Conservation (phyloP, 345 rosid species). For the Pistacia integerrima region DNA sequence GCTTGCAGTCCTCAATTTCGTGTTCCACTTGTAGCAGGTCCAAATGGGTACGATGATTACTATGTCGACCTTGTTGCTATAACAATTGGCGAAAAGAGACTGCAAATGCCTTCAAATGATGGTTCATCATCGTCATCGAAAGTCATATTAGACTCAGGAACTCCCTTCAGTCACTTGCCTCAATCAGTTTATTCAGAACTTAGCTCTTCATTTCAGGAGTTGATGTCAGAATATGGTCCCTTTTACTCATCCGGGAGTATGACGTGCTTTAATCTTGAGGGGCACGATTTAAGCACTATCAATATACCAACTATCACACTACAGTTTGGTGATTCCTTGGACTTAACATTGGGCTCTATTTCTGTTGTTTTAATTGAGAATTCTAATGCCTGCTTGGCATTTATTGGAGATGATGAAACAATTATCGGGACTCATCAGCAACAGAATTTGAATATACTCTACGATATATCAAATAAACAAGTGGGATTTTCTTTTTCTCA, state of each 20-base stretch:
- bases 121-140: background rate
- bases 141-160: constrained; percentile 33
- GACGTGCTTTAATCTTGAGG: constrained; percentile 30
- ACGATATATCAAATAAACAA: background rate
- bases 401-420: constrained; percentile 12
- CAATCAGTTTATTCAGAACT: constrained; percentile 15
- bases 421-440: constrained; percentile 36
- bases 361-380: constrained; percentile 10
- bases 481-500: background rate
- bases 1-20: constrained; percentile 10
- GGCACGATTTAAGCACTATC: background rate
- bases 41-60: background rate
- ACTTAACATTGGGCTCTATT: constrained; percentile 21
- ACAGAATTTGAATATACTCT: constrained; percentile 9
- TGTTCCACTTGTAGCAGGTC: background rate
- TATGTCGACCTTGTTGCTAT: constrained; percentile 23
- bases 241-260: background rate
- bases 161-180: constrained; percentile 33
- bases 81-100: constrained; percentile 19
- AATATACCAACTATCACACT: constrained; percentile 24
- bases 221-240: constrained; percentile 15
- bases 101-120: constrained; percentile 11
- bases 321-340: constrained; percentile 19
- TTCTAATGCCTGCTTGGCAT: constrained; percentile 36
- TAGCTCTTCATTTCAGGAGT: constrained; percentile 14